Evolutionary conservation across 2,329 filamentous ascomycete species (phyloP).

Genomic region (Niveomyces coronatus): DNA sequence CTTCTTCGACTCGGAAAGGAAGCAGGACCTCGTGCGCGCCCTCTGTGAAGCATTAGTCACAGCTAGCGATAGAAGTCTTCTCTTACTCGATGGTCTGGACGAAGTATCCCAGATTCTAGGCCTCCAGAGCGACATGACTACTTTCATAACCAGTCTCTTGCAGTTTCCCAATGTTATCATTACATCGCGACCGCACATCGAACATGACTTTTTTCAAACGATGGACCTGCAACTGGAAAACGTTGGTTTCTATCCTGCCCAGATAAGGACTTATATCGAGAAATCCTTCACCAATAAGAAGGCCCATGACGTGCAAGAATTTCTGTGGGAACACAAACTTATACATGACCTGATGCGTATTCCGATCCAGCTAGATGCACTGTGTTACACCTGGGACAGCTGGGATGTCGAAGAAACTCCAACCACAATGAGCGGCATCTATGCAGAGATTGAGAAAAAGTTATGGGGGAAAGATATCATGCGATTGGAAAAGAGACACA

Average conservation of each 20-base stretch:
- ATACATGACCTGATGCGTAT: background rate
- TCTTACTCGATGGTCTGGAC: constrained; percentile 33
- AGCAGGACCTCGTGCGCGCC: constrained; percentile 12
- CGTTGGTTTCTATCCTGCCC: background rate
- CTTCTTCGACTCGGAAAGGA: constrained; percentile 15
- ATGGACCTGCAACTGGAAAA: background rate
- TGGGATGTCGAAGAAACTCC: background rate
- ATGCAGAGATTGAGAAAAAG: background rate
- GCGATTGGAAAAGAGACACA: background rate
- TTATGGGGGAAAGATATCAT: background rate
- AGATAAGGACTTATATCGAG: background rate
- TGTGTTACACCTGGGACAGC: background rate
- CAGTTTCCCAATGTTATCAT: background rate
- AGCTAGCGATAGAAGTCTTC: constrained; percentile 20
- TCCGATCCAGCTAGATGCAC: background rate
- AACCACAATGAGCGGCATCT: background rate
- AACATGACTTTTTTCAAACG: background rate
- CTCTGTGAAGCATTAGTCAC: constrained; percentile 10
- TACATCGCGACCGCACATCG: background rate
- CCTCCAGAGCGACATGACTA: background rate
- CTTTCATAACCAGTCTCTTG: background rate
- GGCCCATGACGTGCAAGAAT: no score
- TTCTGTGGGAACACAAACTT: no score
- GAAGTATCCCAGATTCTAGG: constrained; percentile 21
- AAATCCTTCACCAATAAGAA: background rate